Percentiles rank a stretch among this genome's conserved stretches.
phyloP scores from a whole-genome alignment of 768 basidiomycete genomes.

The Xerocomellus intermedius region DNA sequence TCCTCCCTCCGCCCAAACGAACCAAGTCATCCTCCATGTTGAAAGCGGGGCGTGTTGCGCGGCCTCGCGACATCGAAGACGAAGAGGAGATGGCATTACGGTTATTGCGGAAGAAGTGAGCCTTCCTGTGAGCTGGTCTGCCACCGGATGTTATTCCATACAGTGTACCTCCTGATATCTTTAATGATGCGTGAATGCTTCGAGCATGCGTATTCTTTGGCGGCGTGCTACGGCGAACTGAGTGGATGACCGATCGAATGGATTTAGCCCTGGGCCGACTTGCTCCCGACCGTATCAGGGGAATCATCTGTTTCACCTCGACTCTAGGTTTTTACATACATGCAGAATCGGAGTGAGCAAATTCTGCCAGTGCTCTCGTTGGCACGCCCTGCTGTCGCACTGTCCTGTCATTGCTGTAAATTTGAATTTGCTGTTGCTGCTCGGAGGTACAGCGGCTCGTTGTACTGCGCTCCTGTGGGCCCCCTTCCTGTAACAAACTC shows the following conservation, averaged over 20 bases:
- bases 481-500: not conserved
- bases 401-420: constrained; percentile 11
- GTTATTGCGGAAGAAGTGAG: constrained; percentile 43
- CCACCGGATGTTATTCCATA: constrained; percentile 1
- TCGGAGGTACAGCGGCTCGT: not conserved
- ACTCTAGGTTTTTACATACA: constrained; percentile 1
- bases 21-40: constrained; percentile 24
- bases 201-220: not conserved
- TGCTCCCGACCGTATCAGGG: too few relatives aligned
- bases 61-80: constrained; percentile 42
- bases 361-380: constrained; percentile 7
- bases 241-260: not conserved
- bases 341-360: constrained; percentile 9
- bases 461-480: constrained; percentile 12
- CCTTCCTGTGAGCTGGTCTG: constrained; percentile 1
- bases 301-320: not conserved
- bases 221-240: not conserved
- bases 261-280: not conserved
- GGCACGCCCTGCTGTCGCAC: not conserved
- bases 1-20: constrained; percentile 33
- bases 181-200: not conserved
- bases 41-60: constrained; percentile 28
- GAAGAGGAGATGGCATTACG: constrained; percentile 66
- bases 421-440: constrained; percentile 15
- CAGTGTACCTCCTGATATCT: not conserved